Conservation (phyloP, 176 grass and related monocot species). For the Rhynchospora pubera region DNA sequence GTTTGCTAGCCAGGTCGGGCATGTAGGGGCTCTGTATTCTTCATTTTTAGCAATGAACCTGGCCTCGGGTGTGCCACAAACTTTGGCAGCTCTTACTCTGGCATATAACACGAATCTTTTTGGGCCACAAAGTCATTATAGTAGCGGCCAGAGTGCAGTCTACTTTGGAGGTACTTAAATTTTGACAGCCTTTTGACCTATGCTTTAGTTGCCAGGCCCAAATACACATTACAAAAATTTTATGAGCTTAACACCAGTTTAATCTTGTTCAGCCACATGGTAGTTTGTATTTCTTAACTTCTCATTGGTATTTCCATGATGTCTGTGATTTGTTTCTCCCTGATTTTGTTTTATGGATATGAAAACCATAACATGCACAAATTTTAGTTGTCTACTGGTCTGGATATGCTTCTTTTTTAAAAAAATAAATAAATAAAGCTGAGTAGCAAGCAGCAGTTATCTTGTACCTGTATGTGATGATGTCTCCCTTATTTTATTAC, state of each 20-base stretch:
- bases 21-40: slow-evolving; percentile 78
- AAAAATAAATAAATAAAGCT: background rate
- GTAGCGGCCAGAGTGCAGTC: slow-evolving; percentile 76
- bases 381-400: background rate
- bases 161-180: slow-evolving; percentile 80
- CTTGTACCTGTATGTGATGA: background rate
- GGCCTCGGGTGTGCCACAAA: slow-evolving; percentile 59
- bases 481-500: slow-evolving; percentile 1
- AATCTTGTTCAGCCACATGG: background rate
- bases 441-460: background rate
- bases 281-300: background rate
- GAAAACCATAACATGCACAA: background rate
- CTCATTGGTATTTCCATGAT: background rate
- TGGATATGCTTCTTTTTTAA: background rate
- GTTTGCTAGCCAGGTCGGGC: slow-evolving; percentile 82
- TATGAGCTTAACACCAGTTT: background rate
- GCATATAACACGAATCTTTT: slow-evolving; percentile 83
- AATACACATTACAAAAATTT: background rate
- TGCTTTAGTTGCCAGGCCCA: background rate
- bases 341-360: background rate
- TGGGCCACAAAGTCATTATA: slow-evolving; percentile 72
- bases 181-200: background rate
- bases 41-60: slow-evolving; percentile 85
- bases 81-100: slow-evolving; percentile 56
- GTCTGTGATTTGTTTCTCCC: background rate